Base-by-base conservation (phyloP, 495 filamentous ascomycete species). In the Aspergillus ellipticus region DNA sequence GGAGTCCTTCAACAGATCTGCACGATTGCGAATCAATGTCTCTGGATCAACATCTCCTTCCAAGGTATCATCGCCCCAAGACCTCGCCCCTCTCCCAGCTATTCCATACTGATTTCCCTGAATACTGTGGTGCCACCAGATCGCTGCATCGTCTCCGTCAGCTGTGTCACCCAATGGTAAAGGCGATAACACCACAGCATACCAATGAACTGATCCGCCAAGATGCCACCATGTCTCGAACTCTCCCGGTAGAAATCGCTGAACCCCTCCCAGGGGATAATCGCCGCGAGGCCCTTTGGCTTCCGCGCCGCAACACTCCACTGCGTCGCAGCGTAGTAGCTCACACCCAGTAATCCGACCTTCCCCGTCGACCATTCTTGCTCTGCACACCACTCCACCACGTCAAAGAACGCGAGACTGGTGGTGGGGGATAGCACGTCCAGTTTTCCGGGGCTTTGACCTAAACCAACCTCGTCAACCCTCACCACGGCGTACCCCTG, bases 261-360 rank as follows among this genome's bases (percentile, higher is more conserved):
- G 74, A 83, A 80, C 20, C 82, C 82, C 60, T 85, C 82, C 81
- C 80, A 84, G 0, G 82, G 82, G 3, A 83, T 67, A 7, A 81
- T 80, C 16, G 70, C 71, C 0, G 75, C 66, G 22, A 84, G 55
- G 2, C 80, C 81, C 56, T 74, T 76, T 0, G 82, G 82, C 29
- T 70, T 61, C n/a, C 79, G 68, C 11, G 82, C 81, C 0, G 82
- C 81, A 0, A 83, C 81, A 0, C 79, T 69, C 81, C 81, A 85
- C 66, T 85, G 82, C 39, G 49, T 72, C 11, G 79, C 79, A 11
- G 79, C 81, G 59, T 80, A 83, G 59, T 85, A 85, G 50, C 72
- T 77, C 35, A 85, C 74, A 2, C 82, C 82, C 10, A 84, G 57
- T 31, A 85, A 55, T 15, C 81, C 82, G 10, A 85, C 77, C 60